Conservation (phyloP, 2,329 filamentous ascomycete genomes). For the Colletotrichum costaricense region DNA sequence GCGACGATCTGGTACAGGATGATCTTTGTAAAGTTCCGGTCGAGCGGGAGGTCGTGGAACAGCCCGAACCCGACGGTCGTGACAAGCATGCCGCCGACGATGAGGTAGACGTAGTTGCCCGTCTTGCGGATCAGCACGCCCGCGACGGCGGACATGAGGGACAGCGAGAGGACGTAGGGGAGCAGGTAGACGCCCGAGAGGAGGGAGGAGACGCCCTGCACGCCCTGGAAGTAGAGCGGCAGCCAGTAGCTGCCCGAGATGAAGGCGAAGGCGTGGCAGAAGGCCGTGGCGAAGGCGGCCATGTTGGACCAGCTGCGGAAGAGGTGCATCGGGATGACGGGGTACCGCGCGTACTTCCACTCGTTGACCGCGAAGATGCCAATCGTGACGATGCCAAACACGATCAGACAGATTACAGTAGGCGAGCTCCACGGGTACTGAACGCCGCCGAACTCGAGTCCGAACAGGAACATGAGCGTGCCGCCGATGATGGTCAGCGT, state of each 20-base stretch:
- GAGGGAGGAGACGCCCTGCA: constrained; percentile 69
- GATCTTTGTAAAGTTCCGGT: constrained; percentile 58
- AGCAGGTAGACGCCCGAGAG: constrained; percentile 72
- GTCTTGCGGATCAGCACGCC: constrained; percentile 62
- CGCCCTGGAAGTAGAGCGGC: constrained; percentile 79
- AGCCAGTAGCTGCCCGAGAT: constrained; percentile 77
- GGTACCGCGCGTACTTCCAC: constrained; percentile 70
- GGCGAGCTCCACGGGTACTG: constrained; percentile 71
- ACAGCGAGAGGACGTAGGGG: constrained; percentile 66
- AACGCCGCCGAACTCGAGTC: constrained; percentile 76
- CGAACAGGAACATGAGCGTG: constrained; percentile 76
- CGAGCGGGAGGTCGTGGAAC: constrained; percentile 65
- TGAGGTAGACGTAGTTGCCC: constrained; percentile 66
- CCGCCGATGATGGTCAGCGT: constrained; percentile 71
- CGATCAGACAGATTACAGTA: constrained; percentile 70
- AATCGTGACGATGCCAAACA: constrained; percentile 66
- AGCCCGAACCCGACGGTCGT: constrained; percentile 70
- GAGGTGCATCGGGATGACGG: constrained; percentile 75
- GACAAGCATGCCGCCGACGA: constrained; percentile 63
- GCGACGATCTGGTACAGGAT: constrained; percentile 68
- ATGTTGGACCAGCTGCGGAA: constrained; percentile 67
- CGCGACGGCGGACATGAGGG: constrained; percentile 53
- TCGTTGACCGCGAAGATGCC: constrained; percentile 70
- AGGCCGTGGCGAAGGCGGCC: constrained; percentile 61
- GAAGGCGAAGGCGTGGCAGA: constrained; percentile 66